A percentile compares a stretch with the other conserved stretches of the same genome.
These are phyloP conservation scores for Aspergillus proliferans DNA, from an alignment of 2,329 filamentous ascomycete genomes.

Conservation along the genomic window DNA sequence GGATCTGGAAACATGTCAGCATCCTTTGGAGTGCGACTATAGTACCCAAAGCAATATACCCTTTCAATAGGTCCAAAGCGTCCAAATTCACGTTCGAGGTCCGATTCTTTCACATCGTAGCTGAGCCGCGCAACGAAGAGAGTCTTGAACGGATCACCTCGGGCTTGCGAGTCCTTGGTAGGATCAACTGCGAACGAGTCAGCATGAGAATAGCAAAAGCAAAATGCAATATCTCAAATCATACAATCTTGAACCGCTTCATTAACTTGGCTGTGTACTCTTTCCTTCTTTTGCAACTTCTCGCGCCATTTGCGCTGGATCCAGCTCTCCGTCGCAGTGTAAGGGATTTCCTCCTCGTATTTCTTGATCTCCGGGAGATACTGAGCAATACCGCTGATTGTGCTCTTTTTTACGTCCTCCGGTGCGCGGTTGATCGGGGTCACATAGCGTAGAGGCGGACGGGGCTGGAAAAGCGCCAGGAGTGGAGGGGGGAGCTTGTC, in stretches of 20 bases:
- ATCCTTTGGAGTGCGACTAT: background rate
- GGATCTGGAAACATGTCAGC: slow-evolving; percentile 56
- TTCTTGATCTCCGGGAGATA: slow-evolving; percentile 68
- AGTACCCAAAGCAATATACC: slow-evolving; percentile 45
- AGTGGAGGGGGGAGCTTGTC: slow-evolving; percentile 93
- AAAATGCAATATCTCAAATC: slow-evolving; percentile 6
- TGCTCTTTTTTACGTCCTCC: slow-evolving; percentile 70
- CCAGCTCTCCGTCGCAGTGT: slow-evolving; percentile 85
- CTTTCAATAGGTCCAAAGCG: slow-evolving; percentile 91
- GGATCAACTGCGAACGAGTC: slow-evolving; percentile 60
- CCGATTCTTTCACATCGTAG: slow-evolving; percentile 82
- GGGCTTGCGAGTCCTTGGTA: slow-evolving; percentile 74
- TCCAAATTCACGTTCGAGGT: slow-evolving; percentile 88
- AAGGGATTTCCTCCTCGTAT: slow-evolving; percentile 71
- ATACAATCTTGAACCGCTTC: slow-evolving; percentile 63
- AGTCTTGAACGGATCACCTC: slow-evolving; percentile 91
- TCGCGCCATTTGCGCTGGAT: slow-evolving; percentile 78
- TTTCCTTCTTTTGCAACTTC: slow-evolving; percentile 70
- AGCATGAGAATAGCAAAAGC: background rate
- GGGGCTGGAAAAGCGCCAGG: slow-evolving; percentile 88
- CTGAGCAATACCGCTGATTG: slow-evolving; percentile 65
- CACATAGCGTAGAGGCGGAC: slow-evolving; percentile 84
- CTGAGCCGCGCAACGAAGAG: slow-evolving; percentile 85
- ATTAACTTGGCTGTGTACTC: slow-evolving; percentile 56
- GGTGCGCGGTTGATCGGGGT: slow-evolving; percentile 75